Conservation (phyloP, 1,139 yeast genomes). For the Pneumocystis carinii region DNA sequence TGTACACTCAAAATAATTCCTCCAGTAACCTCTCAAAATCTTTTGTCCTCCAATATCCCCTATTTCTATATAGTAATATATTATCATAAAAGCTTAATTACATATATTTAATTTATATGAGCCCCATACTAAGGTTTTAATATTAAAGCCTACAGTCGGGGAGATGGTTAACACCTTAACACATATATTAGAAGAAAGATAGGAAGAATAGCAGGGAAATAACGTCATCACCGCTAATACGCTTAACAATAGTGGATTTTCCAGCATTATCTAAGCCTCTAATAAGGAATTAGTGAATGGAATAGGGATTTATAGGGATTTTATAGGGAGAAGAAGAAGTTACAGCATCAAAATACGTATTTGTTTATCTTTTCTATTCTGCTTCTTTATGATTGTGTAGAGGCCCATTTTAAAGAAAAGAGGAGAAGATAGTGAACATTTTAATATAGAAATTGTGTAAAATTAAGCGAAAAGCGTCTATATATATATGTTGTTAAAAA, state of each 20-base stretch:
- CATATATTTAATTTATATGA: constrained; percentile 31
- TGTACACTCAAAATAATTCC: constrained; percentile 75
- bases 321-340: constrained; percentile 12
- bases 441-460: too few species aligned
- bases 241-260: constrained; percentile 62
- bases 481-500: too few species aligned
- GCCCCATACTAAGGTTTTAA: constrained; percentile 28
- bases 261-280: constrained; percentile 81
- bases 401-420: constrained; percentile 50
- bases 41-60: constrained; percentile 91
- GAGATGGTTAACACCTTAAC: constrained; percentile 27
- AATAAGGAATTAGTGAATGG: neutral
- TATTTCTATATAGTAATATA: constrained; percentile 17
- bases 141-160: constrained; percentile 40
- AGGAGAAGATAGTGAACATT: neutral
- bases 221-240: constrained; percentile 30
- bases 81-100: neutral
- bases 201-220: neutral
- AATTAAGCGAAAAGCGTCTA: too few species aligned
- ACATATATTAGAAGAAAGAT: neutral
- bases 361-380: constrained; percentile 65
- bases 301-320: too few species aligned
- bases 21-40: constrained; percentile 70
- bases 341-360: constrained; percentile 51
- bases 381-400: constrained; percentile 64